Conservation (phyloP, 306 rosid genomes). For the Fragaria nilgerrensis region DNA sequence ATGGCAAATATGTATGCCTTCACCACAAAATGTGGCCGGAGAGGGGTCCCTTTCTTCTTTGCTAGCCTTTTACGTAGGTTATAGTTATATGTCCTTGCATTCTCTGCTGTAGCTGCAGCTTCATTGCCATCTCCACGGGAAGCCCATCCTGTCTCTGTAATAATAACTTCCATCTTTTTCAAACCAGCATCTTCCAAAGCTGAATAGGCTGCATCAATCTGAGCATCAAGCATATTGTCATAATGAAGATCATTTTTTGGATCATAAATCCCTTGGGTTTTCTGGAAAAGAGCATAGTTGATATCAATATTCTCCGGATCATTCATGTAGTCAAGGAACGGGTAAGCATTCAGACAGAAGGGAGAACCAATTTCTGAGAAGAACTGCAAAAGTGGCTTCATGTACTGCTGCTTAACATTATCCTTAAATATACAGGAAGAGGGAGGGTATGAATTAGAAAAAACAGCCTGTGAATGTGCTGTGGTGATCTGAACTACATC, state of each 20-base stretch:
- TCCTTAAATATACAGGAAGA: conserved; percentile 76
- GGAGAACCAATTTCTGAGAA: conserved; percentile 85
- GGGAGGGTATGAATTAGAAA: conserved; percentile 77
- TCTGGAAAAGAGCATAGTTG: conserved; percentile 86
- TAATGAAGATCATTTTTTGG: conserved; percentile 65
- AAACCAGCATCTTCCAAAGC: conserved; percentile 84
- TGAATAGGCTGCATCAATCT: conserved; percentile 90
- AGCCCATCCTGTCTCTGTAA: conserved; percentile 99
- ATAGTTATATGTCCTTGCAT: conserved; percentile 86
- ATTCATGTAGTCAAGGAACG: conserved; percentile 58
- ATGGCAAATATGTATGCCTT: conserved; percentile 86
- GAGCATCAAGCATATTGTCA: conserved; percentile 99
- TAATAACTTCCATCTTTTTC: conserved; percentile 74
- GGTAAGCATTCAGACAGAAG: conserved; percentile 93
- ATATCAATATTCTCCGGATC: conserved; percentile 76
- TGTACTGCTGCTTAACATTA: conserved; percentile 59
- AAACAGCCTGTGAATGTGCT: conserved; percentile 76
- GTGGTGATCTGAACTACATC: conserved; percentile 67
- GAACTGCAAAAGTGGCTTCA: conserved; percentile 85
- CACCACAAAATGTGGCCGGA: conserved; percentile 68
- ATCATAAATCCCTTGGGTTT: conserved; percentile 67
- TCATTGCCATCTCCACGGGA: conserved; percentile 67
- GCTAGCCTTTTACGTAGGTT: conserved; percentile 92
- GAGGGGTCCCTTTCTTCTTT: conserved; percentile 90
- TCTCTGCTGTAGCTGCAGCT: conserved; percentile 62